These are phyloP conservation scores for Solanum virginianum DNA, from an alignment of 257 asterid species.

Conservation along the genomic window DNA sequence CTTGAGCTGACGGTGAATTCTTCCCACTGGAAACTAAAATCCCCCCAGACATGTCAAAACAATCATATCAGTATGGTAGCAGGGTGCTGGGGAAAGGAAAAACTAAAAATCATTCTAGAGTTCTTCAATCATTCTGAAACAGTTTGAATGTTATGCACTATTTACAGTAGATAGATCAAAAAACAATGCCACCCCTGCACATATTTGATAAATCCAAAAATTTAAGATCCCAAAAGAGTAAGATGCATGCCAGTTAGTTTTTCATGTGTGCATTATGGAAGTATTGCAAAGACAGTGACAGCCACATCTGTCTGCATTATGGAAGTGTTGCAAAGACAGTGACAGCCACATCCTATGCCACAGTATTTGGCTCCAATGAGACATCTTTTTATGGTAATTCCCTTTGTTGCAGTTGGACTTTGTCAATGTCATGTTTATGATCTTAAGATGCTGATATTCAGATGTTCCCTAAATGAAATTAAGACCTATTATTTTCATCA, in stretches of 20 bases:
- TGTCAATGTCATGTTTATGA: neutral
- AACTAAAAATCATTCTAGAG: neutral
- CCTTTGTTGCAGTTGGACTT: neutral
- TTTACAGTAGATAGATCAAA: neutral
- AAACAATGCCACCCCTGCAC: neutral
- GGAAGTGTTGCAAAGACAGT: neutral
- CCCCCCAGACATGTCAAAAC: conserved; percentile 1
- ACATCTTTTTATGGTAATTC: neutral
- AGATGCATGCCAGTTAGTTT: neutral
- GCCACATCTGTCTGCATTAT: neutral
- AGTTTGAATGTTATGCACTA: neutral
- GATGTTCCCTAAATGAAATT: neutral
- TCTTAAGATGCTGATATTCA: neutral
- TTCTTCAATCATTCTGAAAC: neutral
- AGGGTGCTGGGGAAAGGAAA: neutral
- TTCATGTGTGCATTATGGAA: neutral
- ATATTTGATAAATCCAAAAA: neutral
- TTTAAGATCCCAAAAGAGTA: neutral
- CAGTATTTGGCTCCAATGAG: neutral
- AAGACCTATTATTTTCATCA: neutral
- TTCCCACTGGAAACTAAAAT: conserved; percentile 78
- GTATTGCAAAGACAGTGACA: no score
- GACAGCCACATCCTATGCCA: neutral
- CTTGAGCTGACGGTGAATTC: conserved; percentile 93
- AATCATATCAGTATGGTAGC: neutral